These are phyloP conservation scores for Ziziphus jujuba DNA, from an alignment of 306 rosid genomes.

Conservation along the genomic window DNA sequence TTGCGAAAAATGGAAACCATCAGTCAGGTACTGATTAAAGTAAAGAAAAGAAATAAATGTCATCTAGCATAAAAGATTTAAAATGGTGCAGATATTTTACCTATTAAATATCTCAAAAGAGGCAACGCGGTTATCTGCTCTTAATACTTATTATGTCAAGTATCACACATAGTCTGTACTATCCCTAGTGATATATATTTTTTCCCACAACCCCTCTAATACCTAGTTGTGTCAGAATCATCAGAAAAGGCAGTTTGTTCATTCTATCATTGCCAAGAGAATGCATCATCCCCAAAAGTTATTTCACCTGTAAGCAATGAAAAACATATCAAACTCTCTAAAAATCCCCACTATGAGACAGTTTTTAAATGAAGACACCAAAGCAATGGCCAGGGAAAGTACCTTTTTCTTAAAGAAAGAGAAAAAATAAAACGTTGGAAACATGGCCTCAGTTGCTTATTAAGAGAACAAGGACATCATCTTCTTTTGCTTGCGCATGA, in stretches of 20 bases:
- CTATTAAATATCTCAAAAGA: background rate
- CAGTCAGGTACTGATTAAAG: constrained; percentile 54
- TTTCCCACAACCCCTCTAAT: constrained; percentile 65
- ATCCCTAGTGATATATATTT: constrained; percentile 75
- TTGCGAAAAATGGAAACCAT: constrained; percentile 70
- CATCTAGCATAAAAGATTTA: background rate
- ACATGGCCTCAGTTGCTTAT: constrained; percentile 39
- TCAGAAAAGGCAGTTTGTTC: constrained; percentile 70
- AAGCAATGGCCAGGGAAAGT: constrained; percentile 18
- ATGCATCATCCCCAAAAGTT: constrained; percentile 45
- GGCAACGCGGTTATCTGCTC: constrained; percentile 6
- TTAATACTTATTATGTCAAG: constrained; percentile 80
- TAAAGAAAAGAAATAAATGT: constrained; percentile 6
- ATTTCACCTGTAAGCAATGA: constrained; percentile 50
- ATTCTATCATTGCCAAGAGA: constrained; percentile 72
- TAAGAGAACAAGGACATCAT: constrained; percentile 92
- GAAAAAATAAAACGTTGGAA: background rate
- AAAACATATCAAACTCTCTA: constrained; percentile 17
- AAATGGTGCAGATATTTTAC: background rate
- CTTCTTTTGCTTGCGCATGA: constrained; percentile 98
- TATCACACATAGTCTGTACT: constrained; percentile 91
- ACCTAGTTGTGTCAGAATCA: constrained; percentile 44
- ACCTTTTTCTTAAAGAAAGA: constrained; percentile 8
- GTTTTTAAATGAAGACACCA: constrained; percentile 20
- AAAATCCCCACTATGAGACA: constrained; percentile 43